Base-by-base conservation (phyloP, 805 yeast species). In the Candida sonorensis region DNA sequence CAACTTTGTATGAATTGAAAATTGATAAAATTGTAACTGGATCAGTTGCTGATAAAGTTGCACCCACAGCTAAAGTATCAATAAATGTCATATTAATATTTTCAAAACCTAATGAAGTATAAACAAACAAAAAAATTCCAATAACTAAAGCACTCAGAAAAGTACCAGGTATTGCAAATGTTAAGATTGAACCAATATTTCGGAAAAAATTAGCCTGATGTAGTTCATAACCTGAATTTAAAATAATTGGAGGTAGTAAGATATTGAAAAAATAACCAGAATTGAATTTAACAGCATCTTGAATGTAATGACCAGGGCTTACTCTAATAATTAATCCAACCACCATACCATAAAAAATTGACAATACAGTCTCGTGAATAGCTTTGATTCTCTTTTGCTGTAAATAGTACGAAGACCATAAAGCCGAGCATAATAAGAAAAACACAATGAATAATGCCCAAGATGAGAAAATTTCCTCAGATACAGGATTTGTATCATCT, bases 31-130 rank as follows among this genome's bases (percentile, higher is more conserved):
- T 90, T 1, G 99, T 92, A 19, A 92, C 97, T 1, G 99, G 99
- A 57, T 92, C 99, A 2, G 99, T 92, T 14, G 99, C 99, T 3
- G 95, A 85, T 27, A 92, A 69, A 0, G 98, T 90, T 3, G 99
- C 98, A 16, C 98, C 99, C 12, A 92, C 95, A 0, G 96, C 90
- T 35, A 92, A 67, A 0, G 97, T 96, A 57, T 90, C 97, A n/a
- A 92, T 95, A 61, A 90, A 87, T 31, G 95, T 90, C 34, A 92
- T 75, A 41, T 77, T 64, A 24, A 92, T 75, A 26, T 90, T 85
- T 51, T 92, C 99, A 14, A 94, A 59, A 1, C 98, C 97, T 46
- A 92, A 55, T 6, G 85, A 74, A 0, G 98, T 85, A 94, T 97
- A 92, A 16, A 88, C 64, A 53, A 75, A 92, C 32, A 92, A 57